Conservation (phyloP, 73 alveolate species). For the Blepharisma japonicum region DNA sequence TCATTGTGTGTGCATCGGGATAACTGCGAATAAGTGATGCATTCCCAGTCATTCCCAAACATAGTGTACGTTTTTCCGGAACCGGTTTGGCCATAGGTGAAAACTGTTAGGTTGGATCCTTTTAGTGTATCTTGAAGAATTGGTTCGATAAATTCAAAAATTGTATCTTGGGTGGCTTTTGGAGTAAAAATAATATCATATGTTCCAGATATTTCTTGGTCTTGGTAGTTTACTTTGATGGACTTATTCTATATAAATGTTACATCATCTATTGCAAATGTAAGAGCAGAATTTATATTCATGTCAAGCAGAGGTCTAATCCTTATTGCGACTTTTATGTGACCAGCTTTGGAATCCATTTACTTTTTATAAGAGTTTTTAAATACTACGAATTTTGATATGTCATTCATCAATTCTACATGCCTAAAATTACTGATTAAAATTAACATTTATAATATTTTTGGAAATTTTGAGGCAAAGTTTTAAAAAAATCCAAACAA, state of each 20-base stretch:
- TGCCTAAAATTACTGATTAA: too few relatives aligned
- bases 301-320: slow-evolving; percentile 43
- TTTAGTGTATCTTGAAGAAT: slow-evolving; percentile 38
- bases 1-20: not conserved
- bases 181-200: slow-evolving; percentile 12
- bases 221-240: too few relatives aligned
- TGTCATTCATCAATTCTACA: too few relatives aligned
- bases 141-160: slow-evolving; percentile 31
- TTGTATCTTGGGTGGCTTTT: slow-evolving; percentile 17
- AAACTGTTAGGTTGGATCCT: slow-evolving; percentile 47
- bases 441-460: too few relatives aligned
- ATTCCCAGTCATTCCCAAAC: slow-evolving; percentile 37
- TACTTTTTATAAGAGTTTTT: too few relatives aligned
- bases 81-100: slow-evolving; percentile 54
- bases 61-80: slow-evolving; percentile 62
- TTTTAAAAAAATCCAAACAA: too few relatives aligned
- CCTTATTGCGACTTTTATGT: slow-evolving; percentile 51
- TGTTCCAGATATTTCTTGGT: not conserved
- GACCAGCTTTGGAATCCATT: slow-evolving; percentile 22
- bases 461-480: too few relatives aligned
- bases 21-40: not conserved
- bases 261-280: not conserved
- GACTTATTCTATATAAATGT: too few relatives aligned
- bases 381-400: too few relatives aligned
- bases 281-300: slow-evolving; percentile 12